Evolutionary conservation across 768 basidiomycete species (phyloP).

Genomic region (Rossbeevera mucosa): DNA sequence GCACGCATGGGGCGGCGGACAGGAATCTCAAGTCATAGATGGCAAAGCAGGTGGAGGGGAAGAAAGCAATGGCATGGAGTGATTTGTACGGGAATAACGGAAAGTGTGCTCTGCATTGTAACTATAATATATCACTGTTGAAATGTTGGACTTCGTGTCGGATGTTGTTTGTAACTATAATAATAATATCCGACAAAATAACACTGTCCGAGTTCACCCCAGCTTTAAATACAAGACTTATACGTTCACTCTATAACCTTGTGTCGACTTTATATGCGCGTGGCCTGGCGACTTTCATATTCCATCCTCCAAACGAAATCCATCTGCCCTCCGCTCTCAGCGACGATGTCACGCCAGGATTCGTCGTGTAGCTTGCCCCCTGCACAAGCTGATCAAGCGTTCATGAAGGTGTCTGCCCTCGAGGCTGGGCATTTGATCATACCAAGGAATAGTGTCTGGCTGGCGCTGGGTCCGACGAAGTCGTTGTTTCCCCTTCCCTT

Average conservation of each 20-base stretch:
- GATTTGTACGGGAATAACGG: conserved; percentile 2
- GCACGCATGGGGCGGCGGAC: conserved; percentile 19
- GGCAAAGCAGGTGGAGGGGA: conserved; percentile 16
- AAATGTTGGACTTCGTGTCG: too few relatives aligned
- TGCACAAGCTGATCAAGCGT: conserved; percentile 39
- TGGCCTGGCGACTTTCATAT: neutral
- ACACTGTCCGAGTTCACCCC: too few relatives aligned
- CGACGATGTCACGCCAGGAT: neutral
- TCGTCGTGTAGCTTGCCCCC: neutral
- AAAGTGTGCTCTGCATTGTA: conserved; percentile 10
- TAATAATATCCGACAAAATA: too few relatives aligned
- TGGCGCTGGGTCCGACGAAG: neutral
- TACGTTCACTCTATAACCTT: too few relatives aligned
- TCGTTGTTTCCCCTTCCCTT: conserved; percentile 14
- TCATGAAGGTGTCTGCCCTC: conserved; percentile 51
- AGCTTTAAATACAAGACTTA: too few relatives aligned
- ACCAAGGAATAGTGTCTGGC: neutral
- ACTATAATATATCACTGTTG: conserved; percentile 1
- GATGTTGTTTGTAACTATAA: too few relatives aligned
- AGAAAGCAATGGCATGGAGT: conserved; percentile 10
- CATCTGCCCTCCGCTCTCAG: too few relatives aligned
- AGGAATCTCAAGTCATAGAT: conserved; percentile 15
- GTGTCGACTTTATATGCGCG: too few relatives aligned
- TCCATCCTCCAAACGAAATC: too few relatives aligned
- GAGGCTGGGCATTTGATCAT: conserved; percentile 37